Evolutionary conservation across 805 yeast species (phyloP).

Genomic region (Saturnispora silvae): DNA sequence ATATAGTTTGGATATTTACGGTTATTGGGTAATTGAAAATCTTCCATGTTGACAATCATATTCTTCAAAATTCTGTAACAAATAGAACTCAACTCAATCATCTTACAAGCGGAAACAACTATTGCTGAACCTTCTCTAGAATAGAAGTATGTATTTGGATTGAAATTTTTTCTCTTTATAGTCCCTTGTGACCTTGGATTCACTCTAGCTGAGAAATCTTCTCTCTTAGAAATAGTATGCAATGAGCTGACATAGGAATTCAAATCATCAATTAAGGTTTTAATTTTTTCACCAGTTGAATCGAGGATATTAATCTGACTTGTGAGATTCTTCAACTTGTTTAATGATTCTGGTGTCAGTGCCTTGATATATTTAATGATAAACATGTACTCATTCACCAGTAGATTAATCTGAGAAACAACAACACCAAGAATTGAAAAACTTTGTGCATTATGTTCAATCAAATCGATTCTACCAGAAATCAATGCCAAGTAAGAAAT

Average conservation of each 20-base stretch:
- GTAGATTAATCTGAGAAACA: constrained; percentile 56
- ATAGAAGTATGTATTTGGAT: constrained; percentile 32
- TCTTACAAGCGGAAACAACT: constrained; percentile 27
- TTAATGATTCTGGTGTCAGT: constrained; percentile 12
- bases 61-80: constrained; percentile 46
- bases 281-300: constrained; percentile 27
- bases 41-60: constrained; percentile 39
- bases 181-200: constrained; percentile 5
- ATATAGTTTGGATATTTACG: constrained; percentile 60
- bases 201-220: constrained; percentile 12
- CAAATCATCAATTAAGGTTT: constrained; percentile 52
- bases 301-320: constrained; percentile 41
- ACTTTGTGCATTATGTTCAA: constrained; percentile 63
- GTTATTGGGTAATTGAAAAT: constrained; percentile 47
- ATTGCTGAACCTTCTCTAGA: constrained; percentile 54
- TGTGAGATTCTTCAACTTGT: constrained; percentile 23
- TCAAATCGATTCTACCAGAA: constrained; percentile 67
- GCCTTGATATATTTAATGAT: constrained; percentile 17
- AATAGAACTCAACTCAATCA: constrained; percentile 41
- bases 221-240: constrained; percentile 29
- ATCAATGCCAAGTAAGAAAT: constrained; percentile 55
- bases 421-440: constrained; percentile 57
- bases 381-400: constrained; percentile 45
- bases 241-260: constrained; percentile 55
- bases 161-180: background rate